Evolutionary conservation across 129 eudicot genomes (phyloP).

Genomic region (Flaveria ramosissima): DNA sequence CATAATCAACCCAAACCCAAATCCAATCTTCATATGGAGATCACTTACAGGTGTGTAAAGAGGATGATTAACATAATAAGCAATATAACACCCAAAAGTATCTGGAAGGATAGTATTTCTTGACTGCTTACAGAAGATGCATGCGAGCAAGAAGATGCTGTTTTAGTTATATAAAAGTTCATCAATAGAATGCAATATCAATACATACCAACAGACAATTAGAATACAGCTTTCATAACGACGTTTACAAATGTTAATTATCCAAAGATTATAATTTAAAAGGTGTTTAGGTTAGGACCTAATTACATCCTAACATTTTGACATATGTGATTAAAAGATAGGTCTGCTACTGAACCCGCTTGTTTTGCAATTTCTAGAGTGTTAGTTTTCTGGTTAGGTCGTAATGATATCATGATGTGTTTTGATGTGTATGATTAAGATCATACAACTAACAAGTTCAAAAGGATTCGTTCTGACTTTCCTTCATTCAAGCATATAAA

Average conservation of each 20-base stretch:
- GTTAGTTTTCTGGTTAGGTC: neutral
- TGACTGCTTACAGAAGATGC: constrained; percentile 49
- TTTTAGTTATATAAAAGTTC: neutral
- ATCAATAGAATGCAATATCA: neutral
- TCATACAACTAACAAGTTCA: neutral
- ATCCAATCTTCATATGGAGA: constrained; percentile 89
- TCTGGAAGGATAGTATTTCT: constrained; percentile 89
- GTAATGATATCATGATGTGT: neutral
- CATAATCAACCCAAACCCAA: constrained; percentile 75
- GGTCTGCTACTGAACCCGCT: neutral
- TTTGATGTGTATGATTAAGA: neutral
- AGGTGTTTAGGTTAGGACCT: neutral
- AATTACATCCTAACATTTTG: neutral
- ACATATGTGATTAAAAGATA: neutral
- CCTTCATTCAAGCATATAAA: neutral
- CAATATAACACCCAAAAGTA: constrained; percentile 86
- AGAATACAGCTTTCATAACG: neutral
- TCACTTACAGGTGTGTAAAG: constrained; percentile 85
- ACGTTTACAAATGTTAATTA: neutral
- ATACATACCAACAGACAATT: neutral
- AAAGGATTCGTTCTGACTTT: neutral
- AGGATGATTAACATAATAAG: constrained; percentile 90
- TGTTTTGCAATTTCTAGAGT: constrained; percentile 1
- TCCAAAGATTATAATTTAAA: neutral
- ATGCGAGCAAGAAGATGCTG: constrained; percentile 21